phyloP scores from a whole-genome alignment of 106 monocot genomes.

The Platanthera guangdongensis region DNA sequence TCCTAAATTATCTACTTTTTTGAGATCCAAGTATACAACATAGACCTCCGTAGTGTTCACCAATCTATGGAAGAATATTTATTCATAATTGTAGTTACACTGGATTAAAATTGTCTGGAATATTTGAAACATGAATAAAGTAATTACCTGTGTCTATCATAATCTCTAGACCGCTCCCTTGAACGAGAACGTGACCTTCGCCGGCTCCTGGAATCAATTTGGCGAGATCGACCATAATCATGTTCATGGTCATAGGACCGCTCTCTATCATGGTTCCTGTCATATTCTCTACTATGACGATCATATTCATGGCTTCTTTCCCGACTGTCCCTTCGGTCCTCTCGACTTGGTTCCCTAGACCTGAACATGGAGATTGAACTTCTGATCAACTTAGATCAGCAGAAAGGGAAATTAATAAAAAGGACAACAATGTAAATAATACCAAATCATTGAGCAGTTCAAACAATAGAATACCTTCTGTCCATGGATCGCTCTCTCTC shows the following conservation, averaged over 20 bases:
- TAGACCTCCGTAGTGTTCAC: no score
- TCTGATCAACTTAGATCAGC: neutral
- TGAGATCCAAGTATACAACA: no score
- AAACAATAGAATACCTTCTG: slow-evolving; percentile 30
- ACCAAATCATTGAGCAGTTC: neutral
- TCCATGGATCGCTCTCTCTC: slow-evolving; percentile 40
- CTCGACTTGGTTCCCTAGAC: slow-evolving; percentile 53
- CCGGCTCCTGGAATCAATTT: slow-evolving; percentile 42
- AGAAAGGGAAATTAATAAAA: neutral
- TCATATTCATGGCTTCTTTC: slow-evolving; percentile 40
- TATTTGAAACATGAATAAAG: no score
- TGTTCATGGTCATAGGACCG: slow-evolving; percentile 38
- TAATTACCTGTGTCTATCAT: slow-evolving; percentile 62
- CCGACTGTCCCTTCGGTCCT: slow-evolving; percentile 16
- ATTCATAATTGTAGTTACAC: no score
- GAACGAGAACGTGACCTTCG: slow-evolving; percentile 64
- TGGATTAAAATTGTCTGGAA: no score
- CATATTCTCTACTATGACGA: slow-evolving; percentile 43
- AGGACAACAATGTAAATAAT: neutral
- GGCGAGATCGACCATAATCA: slow-evolving; percentile 29
- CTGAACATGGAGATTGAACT: slow-evolving; percentile 12
- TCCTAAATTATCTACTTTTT: no score
- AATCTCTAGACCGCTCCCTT: slow-evolving; percentile 43
- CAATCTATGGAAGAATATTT: no score
- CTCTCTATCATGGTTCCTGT: slow-evolving; percentile 36